These are phyloP conservation scores for Fusarium virguliforme DNA, from an alignment of 2,329 filamentous ascomycete genomes.

Conservation along the genomic window DNA sequence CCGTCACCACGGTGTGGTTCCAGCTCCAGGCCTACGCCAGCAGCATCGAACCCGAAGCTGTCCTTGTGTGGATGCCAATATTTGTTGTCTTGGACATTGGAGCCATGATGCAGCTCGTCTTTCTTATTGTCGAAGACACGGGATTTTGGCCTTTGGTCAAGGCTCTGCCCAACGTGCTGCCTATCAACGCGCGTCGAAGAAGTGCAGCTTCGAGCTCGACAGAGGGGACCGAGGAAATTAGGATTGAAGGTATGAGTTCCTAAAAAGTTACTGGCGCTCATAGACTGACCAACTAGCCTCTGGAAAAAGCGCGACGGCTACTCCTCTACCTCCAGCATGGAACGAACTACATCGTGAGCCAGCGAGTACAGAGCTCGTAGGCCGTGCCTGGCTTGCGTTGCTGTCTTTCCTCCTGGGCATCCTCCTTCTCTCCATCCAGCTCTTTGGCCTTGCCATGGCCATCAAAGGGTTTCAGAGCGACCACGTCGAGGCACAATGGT, in stretches of 20 bases:
- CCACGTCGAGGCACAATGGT: constrained; percentile 12
- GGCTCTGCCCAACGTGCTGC: constrained; percentile 2
- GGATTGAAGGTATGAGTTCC: not conserved
- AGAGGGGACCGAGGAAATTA: not conserved
- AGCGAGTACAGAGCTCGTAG: constrained; percentile 1
- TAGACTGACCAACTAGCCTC: not conserved
- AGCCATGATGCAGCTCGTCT: constrained; percentile 17
- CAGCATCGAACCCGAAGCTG: constrained; percentile 13
- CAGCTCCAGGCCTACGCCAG: constrained; percentile 17
- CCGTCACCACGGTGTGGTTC: constrained; percentile 16
- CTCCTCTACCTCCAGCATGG: not conserved
- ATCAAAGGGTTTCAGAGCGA: constrained; percentile 3
- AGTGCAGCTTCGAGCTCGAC: not conserved
- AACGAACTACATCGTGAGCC: not conserved
- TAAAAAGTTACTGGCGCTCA: not conserved
- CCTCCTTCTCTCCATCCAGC: constrained; percentile 8
- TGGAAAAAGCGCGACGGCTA: not conserved
- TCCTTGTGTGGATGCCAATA: constrained; percentile 20
- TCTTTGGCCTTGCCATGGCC: constrained; percentile 11
- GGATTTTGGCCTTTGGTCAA: constrained; percentile 4
- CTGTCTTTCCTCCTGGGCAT: not conserved
- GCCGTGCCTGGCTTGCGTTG: constrained; percentile 14
- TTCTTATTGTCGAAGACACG: constrained; percentile 6
- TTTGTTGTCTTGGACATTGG: constrained; percentile 19
- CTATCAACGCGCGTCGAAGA: not conserved